Percentiles rank a stretch among this genome's conserved stretches.
Evolutionary conservation across 2,329 filamentous ascomycete species (phyloP).

Genomic region (Metarhizium humberi): DNA sequence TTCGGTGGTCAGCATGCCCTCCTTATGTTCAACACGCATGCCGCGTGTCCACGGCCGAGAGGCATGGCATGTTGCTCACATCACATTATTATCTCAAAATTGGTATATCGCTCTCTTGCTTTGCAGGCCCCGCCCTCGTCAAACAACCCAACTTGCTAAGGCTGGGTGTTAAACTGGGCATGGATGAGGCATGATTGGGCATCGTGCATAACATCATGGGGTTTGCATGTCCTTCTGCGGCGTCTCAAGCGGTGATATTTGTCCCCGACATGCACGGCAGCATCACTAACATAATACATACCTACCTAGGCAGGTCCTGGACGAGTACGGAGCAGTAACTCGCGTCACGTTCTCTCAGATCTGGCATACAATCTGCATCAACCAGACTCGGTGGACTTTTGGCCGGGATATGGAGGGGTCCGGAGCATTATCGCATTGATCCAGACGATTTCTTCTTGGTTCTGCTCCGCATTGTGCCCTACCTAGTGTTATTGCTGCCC

Average conservation of each 20-base stretch:
- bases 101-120: not conserved
- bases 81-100: not conserved
- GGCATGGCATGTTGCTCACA: not conserved
- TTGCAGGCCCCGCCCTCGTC: not conserved
- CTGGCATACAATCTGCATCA: not conserved
- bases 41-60: not conserved
- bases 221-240: not conserved
- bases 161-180: not conserved
- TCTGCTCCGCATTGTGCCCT: not conserved
- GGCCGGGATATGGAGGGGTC: not conserved
- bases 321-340: not conserved
- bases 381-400: not conserved
- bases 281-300: too few species aligned
- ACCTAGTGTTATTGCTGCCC: not conserved
- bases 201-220: not conserved
- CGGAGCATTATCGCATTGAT: not conserved
- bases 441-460: not conserved
- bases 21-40: slow-evolving; percentile 4
- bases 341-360: not conserved
- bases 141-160: not conserved
- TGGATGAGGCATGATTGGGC: not conserved
- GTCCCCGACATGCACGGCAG: too few species aligned
- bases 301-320: too few species aligned
- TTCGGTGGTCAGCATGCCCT: not conserved
- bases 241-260: not conserved